phyloP scores from a whole-genome alignment of 768 basidiomycete genomes.

The Aureoboletus auriporus region DNA sequence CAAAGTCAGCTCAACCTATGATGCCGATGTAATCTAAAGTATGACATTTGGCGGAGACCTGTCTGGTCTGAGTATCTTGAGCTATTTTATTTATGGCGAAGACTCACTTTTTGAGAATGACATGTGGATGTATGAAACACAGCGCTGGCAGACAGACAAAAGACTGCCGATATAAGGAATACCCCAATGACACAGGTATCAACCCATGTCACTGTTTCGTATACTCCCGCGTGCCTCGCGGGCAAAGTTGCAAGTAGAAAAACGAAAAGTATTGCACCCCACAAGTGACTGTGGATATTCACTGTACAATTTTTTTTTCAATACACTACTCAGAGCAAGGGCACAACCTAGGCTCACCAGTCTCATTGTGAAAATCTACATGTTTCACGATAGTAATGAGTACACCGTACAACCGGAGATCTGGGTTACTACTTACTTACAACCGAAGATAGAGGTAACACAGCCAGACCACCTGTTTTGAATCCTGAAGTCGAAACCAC shows the following conservation, averaged over 20 bases:
- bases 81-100: neutral
- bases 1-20: conserved; percentile 39
- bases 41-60: conserved; percentile 62
- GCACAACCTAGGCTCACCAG: conserved; percentile 38
- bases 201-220: conserved; percentile 54
- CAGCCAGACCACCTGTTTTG: conserved; percentile 63
- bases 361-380: conserved; percentile 76
- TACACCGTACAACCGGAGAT: neutral
- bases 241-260: conserved; percentile 53
- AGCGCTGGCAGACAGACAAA: conserved; percentile 69
- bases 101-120: conserved; percentile 64
- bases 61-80: conserved; percentile 3
- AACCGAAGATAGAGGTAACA: conserved; percentile 58
- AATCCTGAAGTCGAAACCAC: conserved; percentile 35
- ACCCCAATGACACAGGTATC: conserved; percentile 58
- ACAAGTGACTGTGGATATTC: conserved; percentile 82
- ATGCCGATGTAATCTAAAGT: conserved; percentile 80
- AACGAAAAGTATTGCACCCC: conserved; percentile 60
- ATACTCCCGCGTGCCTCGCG: conserved; percentile 44
- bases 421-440: conserved; percentile 48
- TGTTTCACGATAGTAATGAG: conserved; percentile 14
- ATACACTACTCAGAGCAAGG: neutral
- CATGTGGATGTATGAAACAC: conserved; percentile 69
- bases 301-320: conserved; percentile 50
- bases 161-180: conserved; percentile 69